Percentiles rank a stretch among this genome's conserved stretches.
Evolutionary conservation across 495 filamentous ascomycete genomes (phyloP).

Genomic region (Physcia stellaris): DNA sequence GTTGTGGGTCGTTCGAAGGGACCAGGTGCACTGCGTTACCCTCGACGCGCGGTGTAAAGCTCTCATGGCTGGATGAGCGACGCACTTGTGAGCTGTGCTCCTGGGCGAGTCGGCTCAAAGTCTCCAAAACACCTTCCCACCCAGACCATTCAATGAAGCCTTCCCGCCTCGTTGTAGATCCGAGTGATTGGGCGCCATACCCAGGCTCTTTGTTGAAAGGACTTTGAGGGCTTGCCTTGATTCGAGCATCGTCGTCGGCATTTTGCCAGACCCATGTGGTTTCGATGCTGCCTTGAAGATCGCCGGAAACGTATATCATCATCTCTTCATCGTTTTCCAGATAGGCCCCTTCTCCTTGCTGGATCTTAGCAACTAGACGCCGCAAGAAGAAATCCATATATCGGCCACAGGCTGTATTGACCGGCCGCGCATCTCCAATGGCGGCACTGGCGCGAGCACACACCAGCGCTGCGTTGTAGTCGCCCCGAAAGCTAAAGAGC

Average conservation of each 20-base stretch:
- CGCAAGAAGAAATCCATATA: conserved; percentile 74
- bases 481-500: conserved; percentile 59
- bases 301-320: conserved; percentile 74
- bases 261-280: conserved; percentile 81
- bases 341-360: conserved; percentile 34
- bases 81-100: no score
- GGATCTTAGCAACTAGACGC: conserved; percentile 41
- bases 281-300: conserved; percentile 73
- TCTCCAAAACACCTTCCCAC: conserved; percentile 1
- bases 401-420: conserved; percentile 69
- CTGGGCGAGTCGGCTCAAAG: conserved; percentile 1
- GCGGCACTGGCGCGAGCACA: conserved; percentile 59
- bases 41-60: no score
- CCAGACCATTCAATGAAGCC: background rate
- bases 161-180: background rate
- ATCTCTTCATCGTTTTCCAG: conserved; percentile 81
- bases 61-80: no score
- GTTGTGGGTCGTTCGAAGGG: background rate
- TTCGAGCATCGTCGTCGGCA: conserved; percentile 27
- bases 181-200: no score
- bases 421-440: conserved; percentile 53
- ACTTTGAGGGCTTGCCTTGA: background rate
- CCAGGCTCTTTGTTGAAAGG: background rate
- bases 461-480: conserved; percentile 54
- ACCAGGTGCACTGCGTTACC: background rate